phyloP scores from a whole-genome alignment of 208 protist species.

The Leishmania braziliensis region DNA sequence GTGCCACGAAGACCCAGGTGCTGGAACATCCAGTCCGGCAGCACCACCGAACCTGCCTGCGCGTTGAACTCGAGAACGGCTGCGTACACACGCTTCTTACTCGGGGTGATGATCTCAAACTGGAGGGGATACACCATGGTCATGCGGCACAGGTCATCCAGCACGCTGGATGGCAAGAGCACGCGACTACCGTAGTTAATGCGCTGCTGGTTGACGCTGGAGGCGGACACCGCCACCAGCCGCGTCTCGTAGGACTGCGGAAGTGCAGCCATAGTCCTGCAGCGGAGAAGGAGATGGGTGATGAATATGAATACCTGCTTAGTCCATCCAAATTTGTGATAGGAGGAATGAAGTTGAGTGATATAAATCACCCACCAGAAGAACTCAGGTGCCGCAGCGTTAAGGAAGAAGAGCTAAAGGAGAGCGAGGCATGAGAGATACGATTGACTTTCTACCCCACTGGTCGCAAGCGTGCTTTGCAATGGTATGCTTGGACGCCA shows the following conservation, averaged over 20 bases:
- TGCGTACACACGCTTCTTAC: slow-evolving; percentile 54
- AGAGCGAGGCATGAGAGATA: background rate
- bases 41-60: slow-evolving; percentile 83
- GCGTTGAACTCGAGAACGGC: slow-evolving; percentile 95
- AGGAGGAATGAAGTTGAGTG: background rate
- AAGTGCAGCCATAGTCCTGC: slow-evolving; percentile 13
- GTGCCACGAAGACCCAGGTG: slow-evolving; percentile 67
- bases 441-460: background rate
- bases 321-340: background rate
- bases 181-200: slow-evolving; percentile 88
- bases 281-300: too few species aligned
- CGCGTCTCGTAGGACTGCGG: slow-evolving; percentile 30
- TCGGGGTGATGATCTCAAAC: slow-evolving; percentile 79
- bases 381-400: background rate
- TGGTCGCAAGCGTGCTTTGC: background rate
- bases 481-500: background rate
- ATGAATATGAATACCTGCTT: background rate
- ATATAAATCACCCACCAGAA: background rate
- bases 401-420: background rate
- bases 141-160: slow-evolving; percentile 75
- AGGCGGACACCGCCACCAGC: slow-evolving; percentile 37
- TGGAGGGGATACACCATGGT: slow-evolving; percentile 92
- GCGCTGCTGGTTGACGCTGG: slow-evolving; percentile 33
- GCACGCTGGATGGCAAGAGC: slow-evolving; percentile 74
- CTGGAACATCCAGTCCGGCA: slow-evolving; percentile 95